Base-by-base conservation (phyloP, 1,284 basidiomycete genomes). In the Ceratobasidium sp. region DNA sequence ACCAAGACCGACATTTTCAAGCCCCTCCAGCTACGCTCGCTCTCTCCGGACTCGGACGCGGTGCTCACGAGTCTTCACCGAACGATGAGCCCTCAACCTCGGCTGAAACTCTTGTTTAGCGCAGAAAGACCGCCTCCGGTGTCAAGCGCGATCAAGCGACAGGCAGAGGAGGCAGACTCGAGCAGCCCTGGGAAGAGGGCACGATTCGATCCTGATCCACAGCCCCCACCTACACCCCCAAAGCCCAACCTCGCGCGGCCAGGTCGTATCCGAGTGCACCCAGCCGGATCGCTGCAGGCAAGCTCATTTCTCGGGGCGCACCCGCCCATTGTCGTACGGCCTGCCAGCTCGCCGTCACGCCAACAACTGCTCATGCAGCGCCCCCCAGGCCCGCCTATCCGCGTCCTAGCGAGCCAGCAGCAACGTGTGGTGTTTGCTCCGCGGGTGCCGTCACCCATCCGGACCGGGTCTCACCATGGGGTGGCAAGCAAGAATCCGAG, bases 351-450 rank as follows among this genome's bases (percentile, higher is more conserved):
- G 44, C 60, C 60, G 28, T 46, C 44, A 12, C 60, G 60, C 60
- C 66, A 69, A 42, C 66, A 69, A 30, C 30, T 67, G 40, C 54
- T 69, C 25, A 53, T 69, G 12, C 53, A 69, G 16, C 66, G 66
- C 11, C 53, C 53, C 12, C 40, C 66, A 25, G 66, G 66, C 36
- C 66, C 66, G 40, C 66, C 66, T 4, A 69, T 69, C 53, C 53
- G 66, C 18, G 66, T 69, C 8, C 66, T 54, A 2, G 53, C 58
- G 4, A 38, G 49, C 30, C 66, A 69, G 53, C 66, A 40, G 25
- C 51, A 69, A 25, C 66, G 49, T 21, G 21, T 28, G 23, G 54
- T 28, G 18, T 46, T 69, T 16, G 51, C 66, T 23, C 28, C 25
- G 51, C 53, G 66, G 54, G 66, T 69, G 9, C 21, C 49, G 6